Base-by-base conservation (phyloP, 23 red algal species). In the Gracilaria vermiculophylla region DNA sequence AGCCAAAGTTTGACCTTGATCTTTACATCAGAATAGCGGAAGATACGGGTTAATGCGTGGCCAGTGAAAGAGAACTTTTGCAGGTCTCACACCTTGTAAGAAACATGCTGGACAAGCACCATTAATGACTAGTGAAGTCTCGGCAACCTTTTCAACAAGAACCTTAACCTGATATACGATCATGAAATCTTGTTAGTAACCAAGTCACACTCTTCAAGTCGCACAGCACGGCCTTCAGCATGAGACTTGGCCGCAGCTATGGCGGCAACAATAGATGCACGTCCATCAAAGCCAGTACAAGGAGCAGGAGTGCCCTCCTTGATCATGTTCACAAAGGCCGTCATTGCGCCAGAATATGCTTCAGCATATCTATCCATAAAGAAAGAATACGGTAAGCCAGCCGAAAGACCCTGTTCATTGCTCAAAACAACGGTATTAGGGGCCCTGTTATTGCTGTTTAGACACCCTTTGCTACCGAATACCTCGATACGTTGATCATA, bases 401-500 rank as follows among this genome's bases (percentile, higher is more conserved):
- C 55, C 20, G 66, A 35, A 40, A 93, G 25, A 33, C 97, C 97
- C 12, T 32, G 41, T 42, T 85, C 67, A 41, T 64, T 82, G 55
- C 82, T 82, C 28, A 82, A 16, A 20, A 90, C 61, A 9, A 99
- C 97, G 47, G 91, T 91, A 53, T 96, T 53, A 27, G 90, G 89
- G 16, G 88, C 66, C 82, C 83, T 95, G 89, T 99, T 99, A 23
- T 77, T 50, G 67, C 97, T 94, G 34, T 47, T 57, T 62, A 99
- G 62, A 19, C 37, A 73, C 31, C 97, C 97, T 39, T 94, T 86
- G 71, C 81, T 79, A 25, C 97, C 97, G 62, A 99, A 99, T 51
- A 99, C 97, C 79, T 99, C 97, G 62, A 99, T 94, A 31, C 97
- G 92, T 80, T 99, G 97, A 74, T 99, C 97, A 69, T 99, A 99